Evolutionary conservation across 441 rosid genomes (phyloP), one percentile per base, ranked within the genome.

Genomic region (Gossypium trilobum): DNA sequence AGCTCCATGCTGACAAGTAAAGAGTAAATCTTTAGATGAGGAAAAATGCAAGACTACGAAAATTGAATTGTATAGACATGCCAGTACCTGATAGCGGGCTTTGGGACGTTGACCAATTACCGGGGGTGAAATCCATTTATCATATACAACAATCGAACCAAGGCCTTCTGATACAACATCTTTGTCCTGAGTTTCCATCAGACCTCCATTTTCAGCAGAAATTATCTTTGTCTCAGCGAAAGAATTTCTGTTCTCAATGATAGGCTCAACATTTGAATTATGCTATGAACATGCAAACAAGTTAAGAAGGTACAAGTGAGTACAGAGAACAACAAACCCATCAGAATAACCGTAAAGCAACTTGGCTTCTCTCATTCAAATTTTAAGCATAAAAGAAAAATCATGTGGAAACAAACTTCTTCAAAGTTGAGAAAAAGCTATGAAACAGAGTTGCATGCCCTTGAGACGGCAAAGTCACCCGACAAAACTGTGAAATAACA

Each of bases 51-150:
- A 70, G 66, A 74, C 17, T 50, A 42, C 22, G 5, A 62, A 22
- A 42, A 11, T 7, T 69, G 60, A 63, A 61, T 17, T 22, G 71
- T 2, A 75, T 46, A 73, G 57, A 71, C 57, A 58, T 36, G 39
- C 39, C 52, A 52, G 67, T 77, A 93, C 99, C 97, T 93, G 97
- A 65, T 96, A 96, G 63, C 97, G 94, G 73, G 93, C 86, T 85
- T 85, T 96, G 62, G 99, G 99, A 50, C 51, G 78, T 80, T 83
- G 97, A 48, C 99, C 97, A 69, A 90, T 90, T 84, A 85, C 78
- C 60, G 85, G 87, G 73, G 97, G 97, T 65, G 79, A 78, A 77
- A 78, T 83, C 99, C 99, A 96, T 78, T 90, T 88, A 84, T 91
- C 97, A 81, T 91, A 96, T 31, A 91, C 87, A 78, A 80, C 85